Base-by-base conservation (phyloP, 2,329 filamentous ascomycete genomes). In the Diaporthe velutina region DNA sequence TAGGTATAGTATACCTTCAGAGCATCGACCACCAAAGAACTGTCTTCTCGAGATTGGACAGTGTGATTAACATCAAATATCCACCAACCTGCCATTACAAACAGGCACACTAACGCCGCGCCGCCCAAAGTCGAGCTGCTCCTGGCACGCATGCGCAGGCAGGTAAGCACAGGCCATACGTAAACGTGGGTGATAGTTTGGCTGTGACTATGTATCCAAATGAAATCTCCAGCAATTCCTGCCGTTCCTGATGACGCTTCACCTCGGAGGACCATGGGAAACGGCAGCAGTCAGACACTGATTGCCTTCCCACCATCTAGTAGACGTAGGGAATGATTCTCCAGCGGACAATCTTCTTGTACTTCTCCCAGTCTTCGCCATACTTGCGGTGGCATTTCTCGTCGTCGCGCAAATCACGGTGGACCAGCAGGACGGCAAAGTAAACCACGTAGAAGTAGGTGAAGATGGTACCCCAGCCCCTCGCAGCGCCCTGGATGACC, bases 361-460 rank as follows among this genome's bases (percentile, higher is more conserved):
- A 98, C 84, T 91, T 90, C 77, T 95, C 91, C 96, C 96, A 98
- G 81, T 98, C 95, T 78, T 92, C 92, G 35, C 96, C 96, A 81
- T 98, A 98, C 88, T 98, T 98, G 81, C 90, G 90, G 77, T 90
- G 88, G 84, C 96, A 98, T 88, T 98, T 98, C 82, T 95, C 94
- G 79, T 98, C 96, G 79, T 98, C 96, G 71, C 96, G 90, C 74
- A 91, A 87, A 82, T 98, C 95, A 28, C 96, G 93, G 82, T 98
- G 96, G 71, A 98, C 87, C 15, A 98, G 88, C 76, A 98, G 85
- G 17, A 98, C 86, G 4, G 92, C 95, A 85, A 98, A 98, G 86
- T 98, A 98, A 10, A 98, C 80, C 79, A 98, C 89, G 85, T 97
- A 98, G 82, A 98, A 98, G 86, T 98, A 98, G 0, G 96, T 98